Base-by-base conservation (phyloP, 2,329 filamentous ascomycete species). In the Ophiostoma piceae region DNA sequence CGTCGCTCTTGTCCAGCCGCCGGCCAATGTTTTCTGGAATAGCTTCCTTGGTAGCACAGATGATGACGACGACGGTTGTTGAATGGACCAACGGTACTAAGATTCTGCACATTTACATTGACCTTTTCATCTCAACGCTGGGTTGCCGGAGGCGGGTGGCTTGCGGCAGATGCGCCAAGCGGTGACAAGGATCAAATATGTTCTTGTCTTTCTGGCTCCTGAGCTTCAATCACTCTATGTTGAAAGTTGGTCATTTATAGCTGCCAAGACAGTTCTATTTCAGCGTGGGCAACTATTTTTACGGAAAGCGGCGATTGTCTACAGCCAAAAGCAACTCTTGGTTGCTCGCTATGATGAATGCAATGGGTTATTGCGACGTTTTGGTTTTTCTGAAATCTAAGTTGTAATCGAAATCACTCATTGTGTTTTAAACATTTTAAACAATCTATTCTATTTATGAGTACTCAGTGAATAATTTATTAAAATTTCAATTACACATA, bases 1-100 rank as follows among this genome's bases (percentile, higher is more conserved):
- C 39, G 54, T 67, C 65, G 32, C 8, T 7, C 43, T 37, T 66
- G 65, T 47, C 47, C 54, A 70, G 66, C 69, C 69, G 69, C 69
- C 64, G 37, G 37, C 32, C 7, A 6, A 29, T 5, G 14, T 66
- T 3, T 43, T 26, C 51, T 57, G 22, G 51, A 57, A 64, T 35
- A 37, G 29, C 16, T 64, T 8, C n/a, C 8, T 57, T 14, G 22
- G 51, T 57, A 26, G 32, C 60, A 9, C 16, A 37, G 19, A 3
- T 7, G 60, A n/a, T 64, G 60, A 64, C 6, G 16, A 64, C 16
- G 29, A 35, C 7, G 22, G 5, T 35, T 62, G 29, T 16, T 12
- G 16, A 9, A 29, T 29, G 22, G 14, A 2, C 8, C 26, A 19
- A 26, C 57, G 29, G 14, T 6, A 14, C 4, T 57, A 11, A 26